A percentile compares a stretch with the other conserved stretches of the same genome.
phyloP scores from a whole-genome alignment of 805 yeast species.

The Metschnikowia drakensbergensis region DNA sequence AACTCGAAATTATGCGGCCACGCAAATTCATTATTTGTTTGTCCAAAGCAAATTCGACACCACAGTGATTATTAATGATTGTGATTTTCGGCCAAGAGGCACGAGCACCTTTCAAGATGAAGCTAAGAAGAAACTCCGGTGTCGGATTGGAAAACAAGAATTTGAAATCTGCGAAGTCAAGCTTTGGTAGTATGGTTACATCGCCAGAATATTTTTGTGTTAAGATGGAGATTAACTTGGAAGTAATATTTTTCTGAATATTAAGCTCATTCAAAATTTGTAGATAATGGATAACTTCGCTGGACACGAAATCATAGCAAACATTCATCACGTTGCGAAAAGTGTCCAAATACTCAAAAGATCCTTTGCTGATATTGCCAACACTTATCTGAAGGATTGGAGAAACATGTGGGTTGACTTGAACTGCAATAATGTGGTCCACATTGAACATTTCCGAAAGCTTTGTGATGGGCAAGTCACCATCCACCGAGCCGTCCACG shows the following conservation, averaged over 20 bases:
- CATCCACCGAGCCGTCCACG: constrained; percentile 95
- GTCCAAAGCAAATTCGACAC: constrained; percentile 84
- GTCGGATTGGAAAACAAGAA: constrained; percentile 78
- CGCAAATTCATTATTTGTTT: constrained; percentile 66
- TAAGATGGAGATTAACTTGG: constrained; percentile 69
- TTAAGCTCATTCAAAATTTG: constrained; percentile 75
- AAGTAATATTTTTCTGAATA: constrained; percentile 63
- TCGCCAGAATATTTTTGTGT: constrained; percentile 92
- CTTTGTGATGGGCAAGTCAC: constrained; percentile 86
- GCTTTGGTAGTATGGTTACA: constrained; percentile 84
- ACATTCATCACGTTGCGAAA: constrained; percentile 50
- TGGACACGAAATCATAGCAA: constrained; percentile 54
- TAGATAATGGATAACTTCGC: constrained; percentile 76
- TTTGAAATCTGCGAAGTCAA: constrained; percentile 53
- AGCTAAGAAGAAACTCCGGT: constrained; percentile 64
- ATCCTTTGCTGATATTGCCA: constrained; percentile 58
- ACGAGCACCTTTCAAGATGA: constrained; percentile 76
- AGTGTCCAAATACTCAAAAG: constrained; percentile 54
- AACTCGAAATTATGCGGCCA: constrained; percentile 50
- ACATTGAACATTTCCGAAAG: constrained; percentile 96
- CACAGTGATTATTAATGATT: constrained; percentile 82
- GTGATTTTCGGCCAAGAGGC: constrained; percentile 94
- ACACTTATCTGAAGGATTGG: constrained; percentile 74
- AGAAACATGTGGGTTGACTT: constrained; percentile 93
- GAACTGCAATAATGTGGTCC: constrained; percentile 95